These are phyloP conservation scores for Hippophae gyantsensis DNA, from an alignment of 306 rosid species.

Conservation along the genomic window DNA sequence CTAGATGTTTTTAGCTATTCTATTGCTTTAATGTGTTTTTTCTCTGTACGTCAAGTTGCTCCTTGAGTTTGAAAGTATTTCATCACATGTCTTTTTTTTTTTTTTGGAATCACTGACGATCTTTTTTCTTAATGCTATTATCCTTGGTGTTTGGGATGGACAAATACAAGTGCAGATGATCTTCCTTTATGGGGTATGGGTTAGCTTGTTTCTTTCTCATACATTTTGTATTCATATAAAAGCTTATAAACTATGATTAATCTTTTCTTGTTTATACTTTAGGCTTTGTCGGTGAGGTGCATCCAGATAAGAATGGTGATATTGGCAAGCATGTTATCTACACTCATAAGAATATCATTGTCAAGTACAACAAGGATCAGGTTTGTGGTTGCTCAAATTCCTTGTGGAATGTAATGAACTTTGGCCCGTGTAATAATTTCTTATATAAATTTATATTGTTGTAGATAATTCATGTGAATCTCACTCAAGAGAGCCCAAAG, in stretches of 20 bases:
- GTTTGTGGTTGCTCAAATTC: conserved; percentile 33
- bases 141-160: conserved; percentile 34
- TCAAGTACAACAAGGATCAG: conserved; percentile 92
- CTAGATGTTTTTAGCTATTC: no score
- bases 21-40: background rate
- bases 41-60: conserved; percentile 4
- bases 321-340: conserved; percentile 75
- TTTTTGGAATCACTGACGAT: conserved; percentile 27
- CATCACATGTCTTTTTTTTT: background rate
- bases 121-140: conserved; percentile 22
- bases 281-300: conserved; percentile 91
- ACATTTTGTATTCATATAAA: conserved; percentile 4
- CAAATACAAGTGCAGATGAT: conserved; percentile 64
- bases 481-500: conserved; percentile 74
- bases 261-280: conserved; percentile 19
- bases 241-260: conserved; percentile 11
- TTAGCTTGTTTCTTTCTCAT: conserved; percentile 13
- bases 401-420: conserved; percentile 7
- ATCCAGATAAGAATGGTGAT: conserved; percentile 70
- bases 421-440: conserved; percentile 15
- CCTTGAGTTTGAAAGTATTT: background rate
- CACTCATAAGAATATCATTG: conserved; percentile 65
- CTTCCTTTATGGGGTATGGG: conserved; percentile 95
- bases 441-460: conserved; percentile 15
- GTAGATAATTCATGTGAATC: conserved; percentile 93